Conservation (phyloP, 2,329 filamentous ascomycete species). For the Colletotrichum karsti region DNA sequence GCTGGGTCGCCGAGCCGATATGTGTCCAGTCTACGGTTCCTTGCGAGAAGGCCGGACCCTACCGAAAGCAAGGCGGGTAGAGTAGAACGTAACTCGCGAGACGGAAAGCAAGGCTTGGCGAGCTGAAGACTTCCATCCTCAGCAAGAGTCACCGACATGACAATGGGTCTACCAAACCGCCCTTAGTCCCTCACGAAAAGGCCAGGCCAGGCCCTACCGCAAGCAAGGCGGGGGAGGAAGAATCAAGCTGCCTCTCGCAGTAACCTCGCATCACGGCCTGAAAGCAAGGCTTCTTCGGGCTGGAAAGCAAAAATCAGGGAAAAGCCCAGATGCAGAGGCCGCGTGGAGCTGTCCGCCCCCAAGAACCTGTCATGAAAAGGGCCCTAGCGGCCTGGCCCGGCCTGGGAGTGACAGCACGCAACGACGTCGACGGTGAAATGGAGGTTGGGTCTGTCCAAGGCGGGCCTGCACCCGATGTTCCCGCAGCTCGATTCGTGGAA, state of each 20-base stretch:
- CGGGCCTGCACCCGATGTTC: not conserved
- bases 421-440: too few species aligned
- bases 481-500: not conserved
- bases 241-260: not conserved
- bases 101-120: not conserved
- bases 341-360: not conserved
- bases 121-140: too few species aligned
- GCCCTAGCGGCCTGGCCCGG: not conserved
- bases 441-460: too few species aligned
- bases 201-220: not conserved
- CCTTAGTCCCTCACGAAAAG: not conserved
- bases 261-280: not conserved
- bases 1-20: not conserved
- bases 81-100: too few species aligned
- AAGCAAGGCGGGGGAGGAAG: not conserved
- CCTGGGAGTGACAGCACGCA: not conserved
- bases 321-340: not conserved
- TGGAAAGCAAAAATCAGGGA: not conserved
- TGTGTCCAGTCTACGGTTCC: not conserved
- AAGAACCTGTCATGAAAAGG: not conserved
- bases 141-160: too few species aligned
- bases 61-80: not conserved
- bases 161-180: too few species aligned
- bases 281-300: not conserved
- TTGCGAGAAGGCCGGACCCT: not conserved